Evolutionary conservation across 495 filamentous ascomycete species (phyloP).

Genomic region (Sphaerosporella brunnea): DNA sequence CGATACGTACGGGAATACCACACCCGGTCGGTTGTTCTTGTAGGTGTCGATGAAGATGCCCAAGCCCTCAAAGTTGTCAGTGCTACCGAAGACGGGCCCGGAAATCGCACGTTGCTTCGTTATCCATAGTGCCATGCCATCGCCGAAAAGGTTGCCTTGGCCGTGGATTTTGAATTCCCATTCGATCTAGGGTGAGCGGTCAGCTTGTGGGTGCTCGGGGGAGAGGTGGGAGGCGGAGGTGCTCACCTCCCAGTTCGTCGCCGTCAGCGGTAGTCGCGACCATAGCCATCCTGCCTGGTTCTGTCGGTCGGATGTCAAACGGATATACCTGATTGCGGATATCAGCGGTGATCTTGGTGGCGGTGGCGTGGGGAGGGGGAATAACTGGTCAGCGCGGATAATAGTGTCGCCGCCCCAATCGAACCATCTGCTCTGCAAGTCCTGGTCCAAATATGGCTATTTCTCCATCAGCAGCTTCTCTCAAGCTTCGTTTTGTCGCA

Average conservation of each 20-base stretch:
- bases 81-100: slow-evolving; percentile 76
- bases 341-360: neutral
- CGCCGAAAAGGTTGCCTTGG: slow-evolving; percentile 72
- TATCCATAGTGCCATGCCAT: slow-evolving; percentile 97
- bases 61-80: slow-evolving; percentile 82
- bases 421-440: slow-evolving; percentile 98
- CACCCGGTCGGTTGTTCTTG: slow-evolving; percentile 95
- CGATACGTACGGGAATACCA: slow-evolving; percentile 95
- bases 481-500: neutral
- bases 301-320: slow-evolving; percentile 74
- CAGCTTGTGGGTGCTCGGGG: neutral
- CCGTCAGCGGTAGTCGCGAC: slow-evolving; percentile 82
- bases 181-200: slow-evolving; percentile 43
- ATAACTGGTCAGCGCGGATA: slow-evolving; percentile 75
- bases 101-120: slow-evolving; percentile 71
- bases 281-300: slow-evolving; percentile 86
- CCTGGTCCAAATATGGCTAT: slow-evolving; percentile 91
- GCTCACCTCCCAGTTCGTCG: slow-evolving; percentile 90
- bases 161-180: slow-evolving; percentile 86
- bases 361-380: neutral
- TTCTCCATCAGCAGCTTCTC: neutral
- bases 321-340: slow-evolving; percentile 50
- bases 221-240: neutral
- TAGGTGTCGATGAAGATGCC: slow-evolving; percentile 98
- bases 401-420: slow-evolving; percentile 97